Evolutionary conservation across 495 filamentous ascomycete species (phyloP), one percentile per base, ranked within the genome.

Genomic region (Penicillium bovifimosum): DNA sequence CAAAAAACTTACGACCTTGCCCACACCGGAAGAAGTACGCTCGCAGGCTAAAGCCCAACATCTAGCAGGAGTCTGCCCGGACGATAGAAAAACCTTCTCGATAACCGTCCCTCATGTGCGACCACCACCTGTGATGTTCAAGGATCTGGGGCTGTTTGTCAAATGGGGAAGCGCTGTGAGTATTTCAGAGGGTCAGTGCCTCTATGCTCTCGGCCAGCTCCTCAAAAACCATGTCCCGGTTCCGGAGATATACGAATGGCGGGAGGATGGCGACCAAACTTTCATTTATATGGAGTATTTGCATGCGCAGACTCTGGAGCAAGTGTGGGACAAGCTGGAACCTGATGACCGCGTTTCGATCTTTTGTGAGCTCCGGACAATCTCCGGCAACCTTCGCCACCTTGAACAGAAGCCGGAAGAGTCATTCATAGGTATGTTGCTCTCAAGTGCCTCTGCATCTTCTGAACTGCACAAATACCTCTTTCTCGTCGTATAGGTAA

Each of bases 121-220:
- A 59, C 60, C 58, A 39, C 60, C 63, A 38, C 70, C 68, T 52
- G 65, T 63, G 16, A 47, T 59, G 51, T 72, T 75, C 47, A 55
- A 71, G 52, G 55, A 70, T 14, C 60, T 75, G 41, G 62, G 64
- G 17, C 67, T 76, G 18, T 55, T 76, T 52, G 70, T 76, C 41
- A 76, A 76, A 53, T 75, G 62, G 56, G 70, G 71, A 52, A 62
- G 60, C 32, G 33, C 53, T 43, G 58, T 73, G n/a, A 64, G 54
- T 32, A 58, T 72, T 49, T 58, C 54, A 24, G 55, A 66, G 35
- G 63, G 50, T 34, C 59, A 58, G 52, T 54, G 26, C 27, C 61
- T 64, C 17, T 63, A 62, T 58, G 60, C 60, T 39, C 36, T 65
- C 38, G 43, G 52, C 24, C 55, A 44, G 9, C 26, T 49, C 36